Evolutionary conservation across 1,284 basidiomycete species (phyloP), one percentile per base, ranked within the genome.

Genomic region (Ustilago lituana): DNA sequence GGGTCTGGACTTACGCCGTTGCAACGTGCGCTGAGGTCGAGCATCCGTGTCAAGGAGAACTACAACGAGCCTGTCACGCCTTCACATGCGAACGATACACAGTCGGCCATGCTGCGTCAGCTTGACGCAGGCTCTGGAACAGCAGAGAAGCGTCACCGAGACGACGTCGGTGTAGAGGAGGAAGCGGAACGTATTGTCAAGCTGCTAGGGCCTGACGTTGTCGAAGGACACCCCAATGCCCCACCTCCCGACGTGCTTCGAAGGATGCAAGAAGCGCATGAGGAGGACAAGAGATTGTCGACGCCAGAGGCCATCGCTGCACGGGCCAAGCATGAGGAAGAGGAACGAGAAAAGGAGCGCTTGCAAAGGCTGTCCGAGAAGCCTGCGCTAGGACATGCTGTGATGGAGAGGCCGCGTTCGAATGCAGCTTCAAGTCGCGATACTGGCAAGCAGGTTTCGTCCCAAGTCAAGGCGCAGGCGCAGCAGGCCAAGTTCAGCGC

Each of bases 111-210:
- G 29, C 12, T 39, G 23, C 31, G 52, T 4, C 33, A 22, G 36
- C 45, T 52, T 23, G 59, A 68, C 8, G 27, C 51, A 7, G 60
- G 60, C 0, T 63, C 60, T 6, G 65, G 48, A 2, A 63, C 52
- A 19, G 73, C 47, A n/a, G 65, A 64, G 44, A 71, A 71, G 49
- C 38, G 64, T 15, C 65, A 78, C 29, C 56, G 54, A 8, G 76
- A 78, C 50, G 76, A 76, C 31, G 61, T 70, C 1, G 76, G 77
- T 14, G 74, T 77, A 2, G 74, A 77, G 29, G 73, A 79, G 37
- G 79, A 81, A 39, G 79, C 79, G 1, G 70, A 70, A n/a, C 55
- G 67, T 4, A 78, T 81, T 20, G 65, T 81, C 17, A 55, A 76
- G 20, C 48, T 81, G 23, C 61, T 81, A 20, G 79, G 79, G 1